A percentile compares a stretch with the other conserved stretches of the same genome.
Conservation (phyloP, 108 stramenopile species). For the Skeletonema menzelii region DNA sequence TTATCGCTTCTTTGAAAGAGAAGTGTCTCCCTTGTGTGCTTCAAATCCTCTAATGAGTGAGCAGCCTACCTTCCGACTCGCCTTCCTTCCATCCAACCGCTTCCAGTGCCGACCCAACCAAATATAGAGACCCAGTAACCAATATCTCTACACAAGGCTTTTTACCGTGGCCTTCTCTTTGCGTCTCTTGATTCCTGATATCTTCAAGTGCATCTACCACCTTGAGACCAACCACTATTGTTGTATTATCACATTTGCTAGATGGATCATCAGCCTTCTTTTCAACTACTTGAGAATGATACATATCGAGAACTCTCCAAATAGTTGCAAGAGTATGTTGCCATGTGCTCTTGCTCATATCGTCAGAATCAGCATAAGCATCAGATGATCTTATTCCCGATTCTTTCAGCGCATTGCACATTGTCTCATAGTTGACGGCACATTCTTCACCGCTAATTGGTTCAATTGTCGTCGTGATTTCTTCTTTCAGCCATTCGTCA, state of each 20-base stretch:
- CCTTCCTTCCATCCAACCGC: constrained; percentile 57
- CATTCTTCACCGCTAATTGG: not conserved
- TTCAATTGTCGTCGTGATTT: not conserved
- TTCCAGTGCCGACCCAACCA: constrained; percentile 69
- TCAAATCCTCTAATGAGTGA: too few species aligned
- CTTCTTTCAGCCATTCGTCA: constrained; percentile 40
- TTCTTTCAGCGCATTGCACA: not conserved
- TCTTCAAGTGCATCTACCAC: not conserved
- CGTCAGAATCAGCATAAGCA: not conserved
- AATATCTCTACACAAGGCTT: constrained; percentile 47
- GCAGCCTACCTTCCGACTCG: not conserved
- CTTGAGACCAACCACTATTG: not conserved
- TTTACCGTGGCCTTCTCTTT: constrained; percentile 2
- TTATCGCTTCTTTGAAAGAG: too few species aligned
- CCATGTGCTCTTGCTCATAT: not conserved
- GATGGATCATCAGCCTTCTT: not conserved
- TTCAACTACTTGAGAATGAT: not conserved
- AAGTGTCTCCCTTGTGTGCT: too few species aligned
- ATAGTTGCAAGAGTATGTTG: not conserved
- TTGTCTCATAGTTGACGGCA: not conserved
- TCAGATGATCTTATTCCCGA: not conserved
- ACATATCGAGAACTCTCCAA: not conserved
- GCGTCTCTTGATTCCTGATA: not conserved
- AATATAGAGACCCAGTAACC: constrained; percentile 79
- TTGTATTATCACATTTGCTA: not conserved